Evolutionary conservation across 331 rosid species (phyloP), one percentile per base, ranked within the genome.

Genomic region (Saraca asoca): DNA sequence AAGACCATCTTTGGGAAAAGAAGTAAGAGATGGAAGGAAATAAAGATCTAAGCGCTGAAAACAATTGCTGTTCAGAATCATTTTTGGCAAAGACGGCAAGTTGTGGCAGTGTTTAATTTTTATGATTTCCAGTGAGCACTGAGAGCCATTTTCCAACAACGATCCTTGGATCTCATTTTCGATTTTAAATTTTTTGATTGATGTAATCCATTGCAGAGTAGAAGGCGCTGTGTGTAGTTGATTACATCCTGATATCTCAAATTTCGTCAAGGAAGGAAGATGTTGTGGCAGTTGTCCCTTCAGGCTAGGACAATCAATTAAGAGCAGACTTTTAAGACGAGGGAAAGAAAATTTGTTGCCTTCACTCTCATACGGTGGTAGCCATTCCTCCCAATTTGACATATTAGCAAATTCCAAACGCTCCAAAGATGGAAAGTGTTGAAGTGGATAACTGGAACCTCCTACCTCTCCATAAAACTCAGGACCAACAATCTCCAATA

Each of bases 351-450:
- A 43, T 9, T 46, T 35, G 12, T 7, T 12, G 17, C 17, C 73
- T 44, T 17, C 65, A 42, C 15, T 63, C 12, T 34, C 34, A 46
- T 55, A 56, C 39, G 46, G 9, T 24, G 46, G n/a, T 1, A 7
- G 58, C 83, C 77, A 73, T 43, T 69, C 62, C 43, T 51, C 39
- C 74, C 79, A 64, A 31, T 64, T 39, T 9, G 29, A 5, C 79
- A 79, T 69, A 6, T 73, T 53, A 34, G 42, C 44, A 39, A 78
- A 68, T 7, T 39, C 4, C 13, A 72, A 33, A 62, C 46, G 37
- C 53, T 78, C 67, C 50, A 68, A 34, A 0, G 73, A 65, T 5
- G 69, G 72, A 70, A 78, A 82, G 17, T 75, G 62, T 7, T 62
- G 76, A 18, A 19, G 54, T 9, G 35, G 57, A 57, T 18, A 35